Percentiles rank a stretch among this genome's conserved stretches.
Evolutionary conservation across 108 stramenopile species (phyloP).

Genomic region (Fragilaria crotonensis): DNA sequence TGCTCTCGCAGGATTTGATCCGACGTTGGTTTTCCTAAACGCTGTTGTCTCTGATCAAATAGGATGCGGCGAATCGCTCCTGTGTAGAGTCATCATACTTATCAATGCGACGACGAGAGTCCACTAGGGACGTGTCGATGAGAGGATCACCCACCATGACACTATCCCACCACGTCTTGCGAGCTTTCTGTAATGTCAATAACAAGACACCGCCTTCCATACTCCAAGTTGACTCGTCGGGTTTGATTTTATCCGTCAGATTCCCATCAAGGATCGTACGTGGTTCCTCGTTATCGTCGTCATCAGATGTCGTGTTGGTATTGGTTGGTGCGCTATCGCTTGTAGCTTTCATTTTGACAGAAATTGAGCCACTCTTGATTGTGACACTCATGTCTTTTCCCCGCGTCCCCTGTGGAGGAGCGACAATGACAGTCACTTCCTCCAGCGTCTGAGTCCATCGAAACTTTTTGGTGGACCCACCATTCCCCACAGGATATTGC

Average conservation of each 20-base stretch:
- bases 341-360: conserved; percentile 40
- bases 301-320: neutral
- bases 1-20: conserved; percentile 39
- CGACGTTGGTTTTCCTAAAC: conserved; percentile 45
- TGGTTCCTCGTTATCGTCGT: conserved; percentile 9
- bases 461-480: conserved; percentile 68
- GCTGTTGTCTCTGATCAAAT: conserved; percentile 72
- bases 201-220: conserved; percentile 54
- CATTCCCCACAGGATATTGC: conserved; percentile 84
- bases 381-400: conserved; percentile 65
- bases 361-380: conserved; percentile 39
- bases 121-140: conserved; percentile 72
- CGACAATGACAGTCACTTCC: conserved; percentile 65
- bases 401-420: conserved; percentile 42
- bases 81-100: conserved; percentile 82
- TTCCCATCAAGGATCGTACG: conserved; percentile 47
- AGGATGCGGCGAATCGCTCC: conserved; percentile 68
- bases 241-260: conserved; percentile 38
- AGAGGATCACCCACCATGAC: conserved; percentile 59
- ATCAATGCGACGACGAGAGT: conserved; percentile 58
- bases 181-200: conserved; percentile 56
- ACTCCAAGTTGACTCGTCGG: conserved; percentile 74
- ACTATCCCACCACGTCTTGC: conserved; percentile 69
- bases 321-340: neutral
- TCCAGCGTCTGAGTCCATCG: conserved; percentile 86